These are phyloP conservation scores for Rhodotorula kratochvilovae DNA, from an alignment of 768 basidiomycete species.

Conservation along the genomic window DNA sequence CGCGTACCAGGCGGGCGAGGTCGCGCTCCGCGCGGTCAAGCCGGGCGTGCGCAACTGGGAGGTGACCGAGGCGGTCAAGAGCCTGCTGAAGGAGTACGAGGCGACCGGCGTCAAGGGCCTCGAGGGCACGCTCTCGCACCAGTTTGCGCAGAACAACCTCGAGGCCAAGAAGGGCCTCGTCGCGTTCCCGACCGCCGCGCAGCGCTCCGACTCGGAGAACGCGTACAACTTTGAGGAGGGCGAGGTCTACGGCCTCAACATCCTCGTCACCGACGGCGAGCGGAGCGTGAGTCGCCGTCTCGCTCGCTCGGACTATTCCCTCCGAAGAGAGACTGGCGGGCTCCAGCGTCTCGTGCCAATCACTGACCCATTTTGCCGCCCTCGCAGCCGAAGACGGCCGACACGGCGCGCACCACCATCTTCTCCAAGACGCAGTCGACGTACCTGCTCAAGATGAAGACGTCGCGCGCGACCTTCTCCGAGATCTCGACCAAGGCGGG, in stretches of 20 bases:
- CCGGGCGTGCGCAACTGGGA: constrained; percentile 92
- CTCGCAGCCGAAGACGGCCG: constrained; percentile 77
- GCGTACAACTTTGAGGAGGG: constrained; percentile 75
- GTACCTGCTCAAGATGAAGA: constrained; percentile 97
- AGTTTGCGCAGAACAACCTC: constrained; percentile 78
- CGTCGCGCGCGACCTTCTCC: constrained; percentile 89
- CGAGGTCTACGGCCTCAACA: constrained; percentile 92
- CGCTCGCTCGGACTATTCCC: not conserved
- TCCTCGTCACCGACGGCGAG: constrained; percentile 77
- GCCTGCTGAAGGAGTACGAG: constrained; percentile 57
- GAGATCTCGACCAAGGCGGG: constrained; percentile 98
- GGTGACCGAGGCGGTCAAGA: constrained; percentile 78
- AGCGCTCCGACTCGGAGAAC: constrained; percentile 79
- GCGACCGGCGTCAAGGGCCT: constrained; percentile 85
- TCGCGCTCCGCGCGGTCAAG: constrained; percentile 69
- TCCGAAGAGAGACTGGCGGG: not conserved
- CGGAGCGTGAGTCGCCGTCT: constrained; percentile 66
- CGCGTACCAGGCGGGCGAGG: constrained; percentile 86
- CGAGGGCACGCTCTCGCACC: constrained; percentile 60
- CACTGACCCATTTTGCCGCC: not conserved
- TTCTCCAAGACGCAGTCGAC: constrained; percentile 71
- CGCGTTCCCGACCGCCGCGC: constrained; percentile 70
- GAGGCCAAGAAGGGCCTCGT: constrained; percentile 78
- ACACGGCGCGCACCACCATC: constrained; percentile 72
- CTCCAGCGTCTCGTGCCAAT: not conserved